Base-by-base conservation (phyloP, 306 rosid genomes). In the Dryas drummondii region DNA sequence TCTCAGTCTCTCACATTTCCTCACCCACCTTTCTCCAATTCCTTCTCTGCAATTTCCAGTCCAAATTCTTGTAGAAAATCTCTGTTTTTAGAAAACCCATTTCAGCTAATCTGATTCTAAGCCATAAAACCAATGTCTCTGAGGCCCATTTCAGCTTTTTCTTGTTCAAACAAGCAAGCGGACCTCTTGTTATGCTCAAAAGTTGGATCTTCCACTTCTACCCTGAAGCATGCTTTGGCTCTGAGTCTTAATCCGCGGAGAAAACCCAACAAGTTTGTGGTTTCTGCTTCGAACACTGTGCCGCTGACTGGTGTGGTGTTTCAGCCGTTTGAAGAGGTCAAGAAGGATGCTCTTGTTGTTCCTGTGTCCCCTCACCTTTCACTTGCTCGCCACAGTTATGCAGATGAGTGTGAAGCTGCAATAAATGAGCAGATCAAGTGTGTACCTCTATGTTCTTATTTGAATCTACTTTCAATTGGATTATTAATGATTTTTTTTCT, bases 391-490 rank as follows among this genome's bases (percentile, higher is more conserved):
- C 97, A 88, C 4, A 80, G 79, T 66, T 94, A 50, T 26, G 42
- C 44, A 3, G 86, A 82, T 3, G 87, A 77, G 0, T 84, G 88
- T 68, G 97, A 94, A 83, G 86, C 92, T 51, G 93, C 89, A 2
- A 32, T 94, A 19, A 94, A 91, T 72, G 97, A 91, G 85, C 98
- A 94, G 76, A 94, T 94, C 81, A 94, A 91, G 97, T 93, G 46
- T 9, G 61, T 46, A 26, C 40, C 15, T n/a, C 4, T 60, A 1
- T 42, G 13, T n/a, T 12, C 16, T 19, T 47, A 62, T 47, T 15
- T 1, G 42, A 4, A 22, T 44, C 0, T 49, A 46, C 6, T 49
- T 71, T 42, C 51, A 9, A 37, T 71, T 41, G 51, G 6, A 42
- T 54, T 13, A n/a, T 42, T 68, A 37, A 27, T 32, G 46, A n/a